Percentiles rank a stretch among this genome's conserved stretches.
Conservation (phyloP, 257 asterid species). For the Solanum appendiculatum region DNA sequence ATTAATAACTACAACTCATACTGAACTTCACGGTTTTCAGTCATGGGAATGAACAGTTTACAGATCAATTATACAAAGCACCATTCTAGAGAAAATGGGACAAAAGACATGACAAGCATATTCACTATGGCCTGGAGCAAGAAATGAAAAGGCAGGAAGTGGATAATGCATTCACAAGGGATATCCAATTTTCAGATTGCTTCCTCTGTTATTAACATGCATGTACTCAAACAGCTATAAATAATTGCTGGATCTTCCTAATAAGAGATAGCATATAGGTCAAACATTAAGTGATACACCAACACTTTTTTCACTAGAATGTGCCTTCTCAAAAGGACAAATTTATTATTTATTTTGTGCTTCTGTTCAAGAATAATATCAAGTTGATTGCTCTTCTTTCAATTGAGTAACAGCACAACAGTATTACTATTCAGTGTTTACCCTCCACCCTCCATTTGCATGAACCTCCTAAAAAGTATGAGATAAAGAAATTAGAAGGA, state of each 20-base stretch:
- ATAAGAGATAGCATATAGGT: neutral
- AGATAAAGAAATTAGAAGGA: neutral
- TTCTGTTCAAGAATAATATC: neutral
- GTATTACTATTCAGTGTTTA: neutral
- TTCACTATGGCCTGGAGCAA: neutral
- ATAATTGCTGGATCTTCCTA: neutral
- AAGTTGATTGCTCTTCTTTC: neutral
- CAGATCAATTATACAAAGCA: neutral
- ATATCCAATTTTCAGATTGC: neutral
- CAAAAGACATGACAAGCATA: neutral
- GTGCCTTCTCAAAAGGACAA: neutral
- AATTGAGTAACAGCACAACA: neutral
- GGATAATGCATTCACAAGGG: neutral
- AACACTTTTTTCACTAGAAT: neutral
- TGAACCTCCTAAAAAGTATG: neutral
- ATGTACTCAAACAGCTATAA: neutral
- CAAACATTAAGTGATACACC: neutral
- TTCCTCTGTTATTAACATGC: neutral
- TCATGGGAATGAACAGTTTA: neutral
- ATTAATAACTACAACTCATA: neutral
- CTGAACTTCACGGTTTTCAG: neutral
- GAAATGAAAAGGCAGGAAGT: neutral
- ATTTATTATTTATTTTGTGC: neutral
- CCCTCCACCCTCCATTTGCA: neutral
- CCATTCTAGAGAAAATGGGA: neutral